Base-by-base conservation (phyloP, 192 early-diverging fungal species). In the Backusella sp. region DNA sequence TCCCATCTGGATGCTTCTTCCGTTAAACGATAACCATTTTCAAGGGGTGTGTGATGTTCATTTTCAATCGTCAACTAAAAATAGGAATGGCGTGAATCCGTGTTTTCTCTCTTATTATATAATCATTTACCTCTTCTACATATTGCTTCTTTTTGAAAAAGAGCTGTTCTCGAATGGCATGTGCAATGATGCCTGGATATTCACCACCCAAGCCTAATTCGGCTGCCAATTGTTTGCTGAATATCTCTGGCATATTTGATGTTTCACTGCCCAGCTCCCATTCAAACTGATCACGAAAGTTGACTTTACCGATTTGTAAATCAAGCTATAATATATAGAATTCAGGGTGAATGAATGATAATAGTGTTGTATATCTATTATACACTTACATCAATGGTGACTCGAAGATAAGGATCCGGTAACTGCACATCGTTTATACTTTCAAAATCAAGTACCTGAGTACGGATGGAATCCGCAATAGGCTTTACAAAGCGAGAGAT, bases 231-330 rank as follows among this genome's bases (percentile, higher is more conserved):
- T 86, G 85, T 17, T 82, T 79, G 36, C 90, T 88, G 79, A 96
- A 96, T 32, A 88, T 89, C 74, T 95, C 95, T 3, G 95, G 95
- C 34, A 83, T 79, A 68, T 75, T 77, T 34, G 52, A 80, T 72
- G 26, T 79, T 21, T 42, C 75, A 76, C 81, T 77, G 86, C 56
- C 53, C 19, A 97, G 85, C 62, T 96, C 95, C 97, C 97, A 98
- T 86, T 97, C 96, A 74, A 98, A 92, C 11, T 91, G 88, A 79
- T 98, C 97, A n/a, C 91, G 84, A 44, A 96, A 79, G 77, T 94
- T 90, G 21, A 93, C 81, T 59, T 90, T 82, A 26, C 94, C 96
- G 1, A 96, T 92, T 78, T 97, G 91, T 21, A 97, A 73, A 82
- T 97, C 95, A 34, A 97, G 84, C 88, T 94, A 79, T 44, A 44